Percentiles rank a stretch among this genome's conserved stretches.
Evolutionary conservation across 305 asterid genomes (phyloP).

Genomic region (Rubia balearica): DNA sequence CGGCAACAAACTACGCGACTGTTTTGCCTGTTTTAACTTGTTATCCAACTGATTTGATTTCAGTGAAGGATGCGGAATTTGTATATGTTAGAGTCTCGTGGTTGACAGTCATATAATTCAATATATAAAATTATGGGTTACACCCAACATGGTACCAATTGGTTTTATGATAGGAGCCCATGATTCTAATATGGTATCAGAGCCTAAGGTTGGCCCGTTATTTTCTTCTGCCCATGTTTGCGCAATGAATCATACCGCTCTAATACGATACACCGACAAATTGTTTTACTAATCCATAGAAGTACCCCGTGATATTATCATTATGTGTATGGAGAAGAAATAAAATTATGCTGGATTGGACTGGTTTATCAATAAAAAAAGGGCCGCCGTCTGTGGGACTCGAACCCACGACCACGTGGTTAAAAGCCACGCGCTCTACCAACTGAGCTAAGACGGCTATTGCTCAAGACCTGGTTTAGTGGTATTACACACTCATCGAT

Average conservation of each 20-base stretch:
- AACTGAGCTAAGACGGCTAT: conserved; percentile 34
- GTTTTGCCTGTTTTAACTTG: background rate
- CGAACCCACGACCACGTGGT: conserved; percentile 40
- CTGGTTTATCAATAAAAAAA: background rate
- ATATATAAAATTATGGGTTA: too few species aligned
- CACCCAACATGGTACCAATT: too few species aligned
- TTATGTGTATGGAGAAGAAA: too few species aligned
- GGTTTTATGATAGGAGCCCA: background rate
- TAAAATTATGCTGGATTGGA: too few species aligned
- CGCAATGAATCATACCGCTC: too few species aligned
- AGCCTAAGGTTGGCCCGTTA: too few species aligned
- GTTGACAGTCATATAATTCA: too few species aligned
- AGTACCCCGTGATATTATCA: too few species aligned
- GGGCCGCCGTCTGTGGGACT: conserved; percentile 30
- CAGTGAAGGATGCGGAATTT: background rate
- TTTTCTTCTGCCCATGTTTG: too few species aligned
- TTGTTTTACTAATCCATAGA: background rate
- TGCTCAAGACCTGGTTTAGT: too few species aligned
- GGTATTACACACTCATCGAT: background rate
- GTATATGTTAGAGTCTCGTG: too few species aligned
- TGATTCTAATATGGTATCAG: too few species aligned
- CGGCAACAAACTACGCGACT: background rate
- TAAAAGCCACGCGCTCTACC: conserved; percentile 41
- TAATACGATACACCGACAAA: background rate
- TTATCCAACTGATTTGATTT: background rate